A percentile compares a stretch with the other conserved stretches of the same genome.
Evolutionary conservation across 2,329 filamentous ascomycete genomes (phyloP).

Genomic region (Fusarium sp.): DNA sequence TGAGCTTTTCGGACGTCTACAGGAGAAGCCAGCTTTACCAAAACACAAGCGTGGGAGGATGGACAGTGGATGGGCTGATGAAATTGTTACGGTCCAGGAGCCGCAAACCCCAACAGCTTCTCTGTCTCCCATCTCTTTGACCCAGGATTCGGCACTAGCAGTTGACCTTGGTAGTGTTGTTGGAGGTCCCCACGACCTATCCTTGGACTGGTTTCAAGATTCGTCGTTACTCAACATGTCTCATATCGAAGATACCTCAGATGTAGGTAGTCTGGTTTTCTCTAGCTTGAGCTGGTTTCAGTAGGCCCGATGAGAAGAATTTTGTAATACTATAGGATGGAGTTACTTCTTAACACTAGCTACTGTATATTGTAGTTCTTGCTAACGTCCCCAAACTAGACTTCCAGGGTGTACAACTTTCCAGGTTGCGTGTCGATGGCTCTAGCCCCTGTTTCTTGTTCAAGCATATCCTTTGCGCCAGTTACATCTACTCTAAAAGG

Average conservation of each 20-base stretch:
- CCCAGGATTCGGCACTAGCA: no score
- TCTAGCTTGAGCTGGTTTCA: background rate
- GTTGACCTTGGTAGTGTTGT: background rate
- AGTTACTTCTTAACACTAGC: no score
- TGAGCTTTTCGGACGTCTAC: background rate
- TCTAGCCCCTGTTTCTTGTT: background rate
- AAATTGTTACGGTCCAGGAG: rapidly evolving
- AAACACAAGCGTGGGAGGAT: rapidly evolving
- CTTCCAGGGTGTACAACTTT: background rate
- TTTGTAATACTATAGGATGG: background rate
- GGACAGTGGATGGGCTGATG: background rate
- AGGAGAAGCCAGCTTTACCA: background rate
- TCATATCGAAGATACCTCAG: background rate
- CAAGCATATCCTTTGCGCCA: background rate
- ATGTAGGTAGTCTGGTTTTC: background rate
- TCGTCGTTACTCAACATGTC: background rate
- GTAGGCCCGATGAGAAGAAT: background rate
- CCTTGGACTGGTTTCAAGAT: background rate
- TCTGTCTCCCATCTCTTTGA: background rate
- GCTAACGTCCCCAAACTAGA: background rate
- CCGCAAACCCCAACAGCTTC: background rate
- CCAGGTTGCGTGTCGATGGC: background rate
- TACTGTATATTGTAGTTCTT: background rate
- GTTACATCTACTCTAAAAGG: background rate
- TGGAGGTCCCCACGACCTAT: background rate